Base-by-base conservation (phyloP, 176 grass and related monocot genomes). In the Ensete ventricosum region DNA sequence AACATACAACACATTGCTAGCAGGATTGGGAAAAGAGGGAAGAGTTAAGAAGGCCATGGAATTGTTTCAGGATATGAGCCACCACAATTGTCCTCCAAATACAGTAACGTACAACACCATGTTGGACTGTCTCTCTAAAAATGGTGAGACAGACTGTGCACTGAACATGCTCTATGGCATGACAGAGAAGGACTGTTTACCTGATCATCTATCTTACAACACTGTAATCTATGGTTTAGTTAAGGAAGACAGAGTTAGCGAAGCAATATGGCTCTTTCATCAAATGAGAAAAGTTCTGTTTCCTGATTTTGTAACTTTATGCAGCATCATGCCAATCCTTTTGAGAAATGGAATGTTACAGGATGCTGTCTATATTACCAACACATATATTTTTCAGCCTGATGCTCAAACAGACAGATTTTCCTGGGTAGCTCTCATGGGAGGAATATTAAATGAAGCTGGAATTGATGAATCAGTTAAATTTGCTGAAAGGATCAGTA, bases 21-120 rank as follows among this genome's bases (percentile, higher is more conserved):
- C 95, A 29, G 95, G 95, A 80, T 87, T 98, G 72, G 95, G 95
- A 73, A 93, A 85, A 69, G 95, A 91, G 76, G 90, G 95, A 66
- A 98, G 89, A 80, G 76, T 98, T 19, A 78, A 89, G 76, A 84
- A 93, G 74, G 90, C 67, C 22, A 78, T 82, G 79, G 77, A 83
- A 17, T 78, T 94, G 50, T 88, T 98, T 73, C 77, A 89, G 72
- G 86, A 91, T 76, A 98, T 98, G 88, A 69, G 66, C 19, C 76
- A 52, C 55, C 80, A 71, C 57, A 87, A 29, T 67, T 86, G 77
- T 80, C 86, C 77, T 63, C 95, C 88, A 75, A 83, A 94, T 87
- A 64, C 88, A 78, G 78, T 91, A 82, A 91, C 90, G 17, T 91
- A 94, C 75, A 98, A 98, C 22, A 98, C 95, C 23, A 71, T 98